Conservation (phyloP, 1,139 yeast species). For the Petasospora rhodanensis region DNA sequence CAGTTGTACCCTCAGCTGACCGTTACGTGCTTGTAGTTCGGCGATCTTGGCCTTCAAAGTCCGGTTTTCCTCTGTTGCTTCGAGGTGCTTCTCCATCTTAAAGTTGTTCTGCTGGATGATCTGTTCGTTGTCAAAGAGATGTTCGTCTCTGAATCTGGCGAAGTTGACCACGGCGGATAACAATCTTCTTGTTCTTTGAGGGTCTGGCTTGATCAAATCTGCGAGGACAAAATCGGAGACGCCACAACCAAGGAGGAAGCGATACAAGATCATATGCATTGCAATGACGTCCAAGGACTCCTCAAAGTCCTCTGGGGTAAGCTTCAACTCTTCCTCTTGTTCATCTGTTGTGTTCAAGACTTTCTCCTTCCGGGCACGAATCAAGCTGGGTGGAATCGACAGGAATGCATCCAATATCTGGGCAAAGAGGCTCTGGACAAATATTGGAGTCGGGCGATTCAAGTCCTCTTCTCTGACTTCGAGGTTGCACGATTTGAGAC, state of each 20-base stretch:
- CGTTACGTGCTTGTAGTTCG: conserved; percentile 33
- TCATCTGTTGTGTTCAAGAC: no score
- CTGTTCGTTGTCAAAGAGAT: conserved; percentile 63
- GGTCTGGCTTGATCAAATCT: conserved; percentile 71
- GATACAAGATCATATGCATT: conserved; percentile 54
- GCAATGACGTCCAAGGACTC: conserved; percentile 46
- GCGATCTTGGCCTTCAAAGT: conserved; percentile 40
- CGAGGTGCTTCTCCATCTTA: conserved; percentile 38
- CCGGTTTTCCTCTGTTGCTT: conserved; percentile 36
- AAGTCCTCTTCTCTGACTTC: conserved; percentile 60
- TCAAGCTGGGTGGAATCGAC: conserved; percentile 49
- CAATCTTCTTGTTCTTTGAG: conserved; percentile 55
- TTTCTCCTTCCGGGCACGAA: conserved; percentile 27
- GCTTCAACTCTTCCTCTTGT: no score
- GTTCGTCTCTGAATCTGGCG: conserved; percentile 79
- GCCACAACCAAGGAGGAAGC: conserved; percentile 69
- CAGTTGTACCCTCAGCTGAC: conserved; percentile 30
- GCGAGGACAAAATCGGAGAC: conserved; percentile 68
- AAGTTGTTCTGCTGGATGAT: conserved; percentile 53
- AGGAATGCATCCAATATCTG: conserved; percentile 69
- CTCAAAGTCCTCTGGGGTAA: conserved; percentile 31
- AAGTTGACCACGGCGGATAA: conserved; percentile 82
- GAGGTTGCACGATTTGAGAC: conserved; percentile 62
- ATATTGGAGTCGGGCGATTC: conserved; percentile 60
- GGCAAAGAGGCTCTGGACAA: conserved; percentile 57